Conservation (phyloP, 352 stramenopile species). For the Thalassiosira hispida region DNA sequence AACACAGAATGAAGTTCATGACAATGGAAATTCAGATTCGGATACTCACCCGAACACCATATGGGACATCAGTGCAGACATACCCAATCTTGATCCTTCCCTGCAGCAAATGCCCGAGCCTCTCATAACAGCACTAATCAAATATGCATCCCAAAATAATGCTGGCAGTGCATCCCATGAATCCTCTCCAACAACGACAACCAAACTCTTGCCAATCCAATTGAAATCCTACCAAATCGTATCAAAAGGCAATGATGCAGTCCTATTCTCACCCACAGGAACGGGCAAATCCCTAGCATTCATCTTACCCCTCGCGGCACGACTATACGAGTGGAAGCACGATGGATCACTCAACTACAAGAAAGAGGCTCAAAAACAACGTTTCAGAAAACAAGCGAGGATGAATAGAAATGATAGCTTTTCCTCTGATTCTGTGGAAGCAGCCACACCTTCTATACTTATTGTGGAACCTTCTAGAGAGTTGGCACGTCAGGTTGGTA, state of each 20-base stretch:
- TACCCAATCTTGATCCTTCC: conserved; percentile 10
- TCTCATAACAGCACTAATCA: conserved; percentile 36
- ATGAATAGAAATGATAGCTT: conserved; percentile 40
- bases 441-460: conserved; percentile 50
- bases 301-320: conserved; percentile 50
- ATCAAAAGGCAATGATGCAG: conserved; percentile 47
- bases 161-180: neutral
- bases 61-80: conserved; percentile 4
- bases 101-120: conserved; percentile 19
- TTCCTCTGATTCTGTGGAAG: conserved; percentile 21
- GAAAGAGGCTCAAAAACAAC: conserved; percentile 30
- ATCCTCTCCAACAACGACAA: neutral
- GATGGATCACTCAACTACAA: conserved; percentile 38
- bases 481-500: conserved; percentile 53
- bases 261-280: conserved; percentile 65
- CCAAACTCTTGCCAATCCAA: conserved; percentile 63
- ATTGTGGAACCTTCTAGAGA: conserved; percentile 61
- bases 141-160: conserved; percentile 30
- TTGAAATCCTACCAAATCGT: conserved; percentile 51
- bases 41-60: too few species aligned
- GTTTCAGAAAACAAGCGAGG: conserved; percentile 19
- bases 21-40: neutral
- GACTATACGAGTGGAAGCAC: conserved; percentile 47
- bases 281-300: conserved; percentile 66
- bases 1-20: neutral